Evolutionary conservation across 345 rosid species (phyloP).

Genomic region (Viola odorata): DNA sequence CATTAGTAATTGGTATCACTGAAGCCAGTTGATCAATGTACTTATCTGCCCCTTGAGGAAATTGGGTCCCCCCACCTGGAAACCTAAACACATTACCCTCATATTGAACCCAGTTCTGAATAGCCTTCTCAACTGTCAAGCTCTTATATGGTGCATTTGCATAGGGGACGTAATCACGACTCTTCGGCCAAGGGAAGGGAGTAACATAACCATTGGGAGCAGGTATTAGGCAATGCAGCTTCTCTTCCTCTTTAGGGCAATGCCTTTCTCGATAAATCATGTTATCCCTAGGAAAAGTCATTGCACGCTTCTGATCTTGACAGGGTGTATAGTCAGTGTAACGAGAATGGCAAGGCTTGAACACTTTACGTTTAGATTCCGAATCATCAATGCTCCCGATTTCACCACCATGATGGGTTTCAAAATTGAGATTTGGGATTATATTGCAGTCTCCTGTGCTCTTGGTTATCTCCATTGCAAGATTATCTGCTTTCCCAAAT

Average conservation of each 20-base stretch:
- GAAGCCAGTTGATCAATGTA: conserved; percentile 93
- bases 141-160: conserved; percentile 98
- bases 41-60: conserved; percentile 97
- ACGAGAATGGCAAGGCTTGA: conserved; percentile 58
- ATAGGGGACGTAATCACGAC: conserved; percentile 93
- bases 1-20: conserved; percentile 78
- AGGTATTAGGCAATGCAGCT: conserved; percentile 75
- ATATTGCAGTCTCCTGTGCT: conserved; percentile 77
- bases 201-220: conserved; percentile 95
- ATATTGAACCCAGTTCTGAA: conserved; percentile 97
- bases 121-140: conserved; percentile 97
- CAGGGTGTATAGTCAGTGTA: conserved; percentile 94
- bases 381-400: conserved; percentile 35
- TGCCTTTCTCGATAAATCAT: conserved; percentile 95
- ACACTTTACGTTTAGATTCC: conserved; percentile 44
- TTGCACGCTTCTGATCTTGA: conserved; percentile 92
- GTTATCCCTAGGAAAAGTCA: conserved; percentile 92
- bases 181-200: conserved; percentile 98
- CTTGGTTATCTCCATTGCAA: conserved; percentile 77
- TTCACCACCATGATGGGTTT: conserved; percentile 87
- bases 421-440: conserved; percentile 65
- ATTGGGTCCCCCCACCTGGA: conserved; percentile 99
- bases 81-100: conserved; percentile 94
- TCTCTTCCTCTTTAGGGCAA: conserved; percentile 68
- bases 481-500: conserved; percentile 94